Evolutionary conservation across 345 rosid species (phyloP).

Genomic region (Eucalyptus curtisii): DNA sequence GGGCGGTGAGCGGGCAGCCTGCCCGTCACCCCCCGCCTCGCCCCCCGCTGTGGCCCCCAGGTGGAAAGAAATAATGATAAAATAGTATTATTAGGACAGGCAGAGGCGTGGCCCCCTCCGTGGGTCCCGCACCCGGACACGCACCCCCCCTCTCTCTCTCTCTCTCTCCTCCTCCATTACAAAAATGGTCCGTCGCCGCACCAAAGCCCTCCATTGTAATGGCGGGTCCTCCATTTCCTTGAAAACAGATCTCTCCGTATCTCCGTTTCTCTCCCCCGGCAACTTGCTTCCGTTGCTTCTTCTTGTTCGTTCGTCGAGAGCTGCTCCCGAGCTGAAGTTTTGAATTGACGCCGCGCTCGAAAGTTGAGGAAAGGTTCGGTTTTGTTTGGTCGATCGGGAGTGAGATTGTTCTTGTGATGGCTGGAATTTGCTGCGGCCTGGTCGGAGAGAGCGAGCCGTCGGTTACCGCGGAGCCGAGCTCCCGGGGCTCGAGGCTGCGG

Average conservation of each 20-base stretch:
- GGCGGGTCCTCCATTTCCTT: conserved; percentile 1
- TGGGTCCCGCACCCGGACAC: background rate
- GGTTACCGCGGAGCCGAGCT: conserved; percentile 31
- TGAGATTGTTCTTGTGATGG: conserved; percentile 18
- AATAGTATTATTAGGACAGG: background rate
- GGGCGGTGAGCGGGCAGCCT: conserved; percentile 51
- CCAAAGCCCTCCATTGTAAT: background rate
- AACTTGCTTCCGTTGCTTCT: background rate
- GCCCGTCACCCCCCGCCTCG: conserved; percentile 23
- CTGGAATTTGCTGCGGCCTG: conserved; percentile 72
- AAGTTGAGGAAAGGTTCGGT: background rate
- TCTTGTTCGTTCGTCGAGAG: background rate
- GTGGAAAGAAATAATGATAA: background rate
- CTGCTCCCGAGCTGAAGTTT: background rate
- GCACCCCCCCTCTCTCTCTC: background rate
- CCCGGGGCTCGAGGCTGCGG: conserved; percentile 39
- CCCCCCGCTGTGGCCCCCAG: conserved; percentile 40
- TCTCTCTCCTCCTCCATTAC: background rate
- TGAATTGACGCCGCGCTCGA: background rate
- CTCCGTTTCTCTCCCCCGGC: background rate
- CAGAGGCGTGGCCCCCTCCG: background rate
- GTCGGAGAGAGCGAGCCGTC: conserved; percentile 56
- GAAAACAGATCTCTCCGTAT: background rate
- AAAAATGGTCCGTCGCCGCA: background rate
- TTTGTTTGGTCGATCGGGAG: background rate